Evolutionary conservation across 129 eudicot species (phyloP).

Genomic region (Centaurea solstitialis): DNA sequence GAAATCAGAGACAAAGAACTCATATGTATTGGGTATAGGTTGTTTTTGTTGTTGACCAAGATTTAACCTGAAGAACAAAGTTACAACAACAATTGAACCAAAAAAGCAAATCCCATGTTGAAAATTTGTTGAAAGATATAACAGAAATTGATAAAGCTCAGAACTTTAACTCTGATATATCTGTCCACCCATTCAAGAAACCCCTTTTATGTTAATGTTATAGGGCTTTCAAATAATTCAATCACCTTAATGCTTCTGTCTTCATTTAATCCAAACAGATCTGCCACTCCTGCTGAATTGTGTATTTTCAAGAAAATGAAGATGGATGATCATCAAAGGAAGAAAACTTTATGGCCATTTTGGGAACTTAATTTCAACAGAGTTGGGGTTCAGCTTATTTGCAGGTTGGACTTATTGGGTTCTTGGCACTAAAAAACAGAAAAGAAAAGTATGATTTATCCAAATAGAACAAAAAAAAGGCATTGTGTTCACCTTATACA

Average conservation of each 20-base stretch:
- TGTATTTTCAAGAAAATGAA: too few relatives aligned
- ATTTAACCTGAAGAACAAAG: constrained; percentile 50
- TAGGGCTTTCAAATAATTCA: background rate
- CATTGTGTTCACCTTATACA: too few relatives aligned
- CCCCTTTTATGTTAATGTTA: background rate
- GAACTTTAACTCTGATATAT: background rate
- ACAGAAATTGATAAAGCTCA: background rate
- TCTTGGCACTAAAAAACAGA: too few relatives aligned
- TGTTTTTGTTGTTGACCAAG: constrained; percentile 50
- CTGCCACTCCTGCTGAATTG: too few relatives aligned
- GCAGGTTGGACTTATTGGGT: too few relatives aligned
- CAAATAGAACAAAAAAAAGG: too few relatives aligned
- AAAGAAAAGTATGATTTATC: too few relatives aligned
- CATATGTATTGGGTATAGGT: constrained; percentile 75
- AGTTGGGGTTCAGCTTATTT: too few relatives aligned
- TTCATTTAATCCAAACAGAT: constrained; percentile 12
- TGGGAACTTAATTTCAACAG: too few relatives aligned
- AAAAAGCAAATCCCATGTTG: constrained; percentile 57
- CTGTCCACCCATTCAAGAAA: constrained; percentile 17
- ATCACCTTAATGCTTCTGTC: constrained; percentile 35
- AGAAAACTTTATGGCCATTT: too few relatives aligned
- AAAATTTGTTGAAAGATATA: background rate
- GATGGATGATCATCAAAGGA: too few relatives aligned
- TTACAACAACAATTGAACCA: constrained; percentile 44
- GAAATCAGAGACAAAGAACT: constrained; percentile 61